Conservation (phyloP, 208 protist species). For the Leishmania arabica region DNA sequence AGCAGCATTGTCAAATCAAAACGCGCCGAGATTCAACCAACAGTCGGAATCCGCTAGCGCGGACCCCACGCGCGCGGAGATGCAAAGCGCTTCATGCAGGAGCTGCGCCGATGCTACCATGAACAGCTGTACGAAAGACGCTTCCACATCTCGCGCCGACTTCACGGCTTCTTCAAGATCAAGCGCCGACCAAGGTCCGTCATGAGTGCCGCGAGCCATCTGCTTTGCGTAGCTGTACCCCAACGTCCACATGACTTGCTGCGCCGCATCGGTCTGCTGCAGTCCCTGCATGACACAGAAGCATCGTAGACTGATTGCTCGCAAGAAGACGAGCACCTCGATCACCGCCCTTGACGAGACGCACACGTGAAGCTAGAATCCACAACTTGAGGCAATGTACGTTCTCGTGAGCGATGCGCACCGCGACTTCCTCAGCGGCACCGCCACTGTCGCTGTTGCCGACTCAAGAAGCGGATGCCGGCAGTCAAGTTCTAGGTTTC, state of each 20-base stretch:
- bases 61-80: neutral
- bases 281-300: neutral
- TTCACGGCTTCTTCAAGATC: neutral
- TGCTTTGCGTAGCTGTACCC: neutral
- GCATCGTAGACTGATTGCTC: neutral
- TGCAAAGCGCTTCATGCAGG: neutral
- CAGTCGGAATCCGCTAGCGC: neutral
- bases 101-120: neutral
- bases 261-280: neutral
- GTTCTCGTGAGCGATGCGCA: neutral
- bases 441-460: neutral
- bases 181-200: neutral
- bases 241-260: neutral
- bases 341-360: neutral
- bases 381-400: neutral
- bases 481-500: neutral
- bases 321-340: neutral
- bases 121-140: neutral
- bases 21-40: neutral
- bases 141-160: neutral
- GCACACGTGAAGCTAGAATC: neutral
- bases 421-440: neutral
- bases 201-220: neutral
- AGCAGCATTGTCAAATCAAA: neutral
- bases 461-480: neutral